Conservation (phyloP, 2,329 filamentous ascomycete species). For the Epichloe uncinata region DNA sequence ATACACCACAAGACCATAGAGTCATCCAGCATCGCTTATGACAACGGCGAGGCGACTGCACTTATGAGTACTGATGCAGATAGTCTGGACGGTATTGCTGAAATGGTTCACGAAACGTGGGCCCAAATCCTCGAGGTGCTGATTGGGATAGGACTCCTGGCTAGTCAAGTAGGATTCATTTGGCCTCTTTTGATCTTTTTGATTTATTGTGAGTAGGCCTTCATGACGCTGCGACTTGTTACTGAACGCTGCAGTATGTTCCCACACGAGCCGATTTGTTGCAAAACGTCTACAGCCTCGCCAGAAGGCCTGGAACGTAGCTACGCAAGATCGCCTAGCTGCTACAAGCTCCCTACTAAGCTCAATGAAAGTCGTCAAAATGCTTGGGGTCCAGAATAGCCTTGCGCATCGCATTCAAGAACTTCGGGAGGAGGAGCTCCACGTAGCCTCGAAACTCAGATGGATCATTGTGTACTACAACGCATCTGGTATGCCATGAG, state of each 20-base stretch:
- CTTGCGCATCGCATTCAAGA: constrained; percentile 9
- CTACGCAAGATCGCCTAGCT: constrained; percentile 27
- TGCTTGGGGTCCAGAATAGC: constrained; percentile 14
- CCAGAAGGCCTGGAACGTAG: constrained; percentile 26
- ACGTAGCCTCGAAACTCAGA: constrained; percentile 17
- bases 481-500: too few species aligned
- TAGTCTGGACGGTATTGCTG: constrained; percentile 16
- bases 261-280: constrained; percentile 26
- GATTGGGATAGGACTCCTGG: constrained; percentile 25
- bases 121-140: constrained; percentile 27
- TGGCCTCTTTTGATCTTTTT: constrained; percentile 23
- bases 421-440: constrained; percentile 19
- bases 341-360: constrained; percentile 21
- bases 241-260: constrained; percentile 21
- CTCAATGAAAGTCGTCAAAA: constrained; percentile 27
- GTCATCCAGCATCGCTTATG: background rate
- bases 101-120: constrained; percentile 30
- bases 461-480: constrained; percentile 19
- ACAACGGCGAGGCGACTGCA: constrained; percentile 14
- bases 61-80: constrained; percentile 29
- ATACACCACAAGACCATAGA: constrained; percentile 21
- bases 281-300: constrained; percentile 21
- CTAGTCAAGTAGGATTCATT: constrained; percentile 27
- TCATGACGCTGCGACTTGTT: background rate
- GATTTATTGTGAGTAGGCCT: constrained; percentile 27